Evolutionary conservation across 1,284 basidiomycete genomes (phyloP), one percentile per base, ranked within the genome.

Genomic region (Chalciporus sp.): DNA sequence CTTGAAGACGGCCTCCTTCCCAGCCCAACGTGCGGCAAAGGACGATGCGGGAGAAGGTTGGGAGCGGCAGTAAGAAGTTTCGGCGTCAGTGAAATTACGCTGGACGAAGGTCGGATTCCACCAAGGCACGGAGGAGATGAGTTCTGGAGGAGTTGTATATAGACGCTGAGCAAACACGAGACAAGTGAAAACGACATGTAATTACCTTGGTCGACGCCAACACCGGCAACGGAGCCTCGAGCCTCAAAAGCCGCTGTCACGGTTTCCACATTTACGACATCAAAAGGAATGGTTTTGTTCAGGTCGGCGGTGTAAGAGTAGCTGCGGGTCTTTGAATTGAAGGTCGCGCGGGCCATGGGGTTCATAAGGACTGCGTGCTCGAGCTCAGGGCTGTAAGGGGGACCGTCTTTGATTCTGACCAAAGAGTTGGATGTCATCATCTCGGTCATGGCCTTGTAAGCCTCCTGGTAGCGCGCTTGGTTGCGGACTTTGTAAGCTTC

Each of bases 1-100:
- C n/a, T n/a, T n/a, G n/a, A n/a, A n/a, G n/a, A n/a, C n/a, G 11
- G 95, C 96, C 73, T 99, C 97, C 74, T 98, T 99, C 47, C 94
- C 95, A 45, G 87, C 92, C 95, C 97, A 99, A 60, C 95, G 90
- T 49, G 92, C 95, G 37, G 95, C 95, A 70, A 97, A 95, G 9
- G 95, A 98, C 4, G 96, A 90, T 1, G 83, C 74, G 17, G 92
- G 86, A 56, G 93, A 91, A 0, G 97, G 88, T 66, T 98, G 94
- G n/a, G 83, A 66, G 50, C 77, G 79, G 76, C 96, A 98, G 79
- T 98, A 98, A 14, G 81, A 75, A 62, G 90, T 83, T 77, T 99
- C 96, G 26, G 81, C 86, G 12, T 87, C 82, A 20, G 96, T 98
- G 74, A 98, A 99, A 81, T 99, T 99, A 61, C 94, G 88, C 59